Evolutionary conservation across 129 eudicot genomes (phyloP), one percentile per base, ranked within the genome.

Genomic region (Lactuca sativa): DNA sequence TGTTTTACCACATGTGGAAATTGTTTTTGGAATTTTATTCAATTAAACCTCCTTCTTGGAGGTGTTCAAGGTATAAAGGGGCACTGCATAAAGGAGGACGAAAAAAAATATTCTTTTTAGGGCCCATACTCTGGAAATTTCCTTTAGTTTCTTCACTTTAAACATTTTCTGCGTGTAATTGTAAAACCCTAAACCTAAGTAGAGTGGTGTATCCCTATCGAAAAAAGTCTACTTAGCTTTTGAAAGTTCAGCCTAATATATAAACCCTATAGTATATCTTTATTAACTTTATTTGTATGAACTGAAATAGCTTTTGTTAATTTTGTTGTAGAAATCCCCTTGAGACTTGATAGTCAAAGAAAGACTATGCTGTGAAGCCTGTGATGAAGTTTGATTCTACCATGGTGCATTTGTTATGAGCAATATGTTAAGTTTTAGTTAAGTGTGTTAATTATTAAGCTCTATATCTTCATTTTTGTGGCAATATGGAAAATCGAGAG

Each of bases 401-500:
- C 48, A 61, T 34, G 6, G 4, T 61, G 13, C 66, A 36, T 36
- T 9, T 61, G 30, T 33, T n/a, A 61, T 36, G 66, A 36, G 52
- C 67, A 62, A 51, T 37, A 52, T 6, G 4, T 62, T 62, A 37
- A 36, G 51, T 62, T 36, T 37, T 62, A 62, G 41, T 62, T 59
- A 8, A 34, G 40, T 5, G 17, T 31, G 6, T 36, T 36, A 6
- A 36, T 6, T 36, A 17, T 47, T 57, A 41, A 33, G n/a, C 36
- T 43, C 59, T 31, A 15, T 17, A 14, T 51, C 30, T 56, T 66
- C 32, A 0, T 54, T 33, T 21, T 61, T 31, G 40, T 67, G 65
- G 8, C 44, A 34, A 16, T 65, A 77, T 81, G 83, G 85, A 68
- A 18, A 67, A 67, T 37, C 34, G 53, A 69, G 82, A 36, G 65